A percentile compares a stretch with the other conserved stretches of the same genome.
phyloP scores from a whole-genome alignment of 371 early-diverging fungal genomes.

The Haplosporangium sp. region DNA sequence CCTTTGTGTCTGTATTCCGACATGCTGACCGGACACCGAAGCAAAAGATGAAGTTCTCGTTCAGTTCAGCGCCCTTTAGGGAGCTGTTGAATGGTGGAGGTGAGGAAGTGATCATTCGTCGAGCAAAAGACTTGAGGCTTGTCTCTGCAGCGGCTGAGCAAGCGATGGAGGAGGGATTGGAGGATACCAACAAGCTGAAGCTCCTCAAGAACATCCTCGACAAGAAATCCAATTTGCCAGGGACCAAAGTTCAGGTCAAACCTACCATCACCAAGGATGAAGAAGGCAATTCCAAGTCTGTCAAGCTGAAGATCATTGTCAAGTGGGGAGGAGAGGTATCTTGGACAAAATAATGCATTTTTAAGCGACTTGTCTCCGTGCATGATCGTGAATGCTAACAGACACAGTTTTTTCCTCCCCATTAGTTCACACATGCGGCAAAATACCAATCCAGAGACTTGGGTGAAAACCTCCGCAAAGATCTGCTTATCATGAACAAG shows the following conservation, averaged over 20 bases:
- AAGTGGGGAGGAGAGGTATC: slow-evolving; percentile 96
- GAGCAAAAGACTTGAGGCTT: slow-evolving; percentile 72
- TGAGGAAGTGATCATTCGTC: slow-evolving; percentile 87
- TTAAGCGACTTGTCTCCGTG: not conserved
- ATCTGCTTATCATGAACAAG: slow-evolving; percentile 88
- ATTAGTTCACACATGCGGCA: slow-evolving; percentile 94
- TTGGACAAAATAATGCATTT: not conserved
- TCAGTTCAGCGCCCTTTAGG: slow-evolving; percentile 74
- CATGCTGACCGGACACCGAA: slow-evolving; percentile 98
- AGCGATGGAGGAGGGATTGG: slow-evolving; percentile 65
- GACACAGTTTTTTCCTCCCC: not conserved
- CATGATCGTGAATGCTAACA: not conserved
- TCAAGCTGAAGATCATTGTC: slow-evolving; percentile 89
- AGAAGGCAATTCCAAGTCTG: slow-evolving; percentile 60
- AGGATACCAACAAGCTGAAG: slow-evolving; percentile 69
- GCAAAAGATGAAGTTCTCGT: slow-evolving; percentile 90
- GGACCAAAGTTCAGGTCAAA: slow-evolving; percentile 96
- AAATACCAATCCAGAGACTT: slow-evolving; percentile 91
- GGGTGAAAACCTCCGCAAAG: slow-evolving; percentile 93
- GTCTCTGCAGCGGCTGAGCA: slow-evolving; percentile 75
- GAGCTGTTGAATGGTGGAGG: slow-evolving; percentile 72
- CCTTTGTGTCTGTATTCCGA: slow-evolving; percentile 91
- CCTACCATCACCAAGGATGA: slow-evolving; percentile 75
- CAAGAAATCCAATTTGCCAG: slow-evolving; percentile 82
- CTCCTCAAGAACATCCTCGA: slow-evolving; percentile 81